Conservation (phyloP, 1,139 yeast genomes). For the Yamadazyma triangularis region DNA sequence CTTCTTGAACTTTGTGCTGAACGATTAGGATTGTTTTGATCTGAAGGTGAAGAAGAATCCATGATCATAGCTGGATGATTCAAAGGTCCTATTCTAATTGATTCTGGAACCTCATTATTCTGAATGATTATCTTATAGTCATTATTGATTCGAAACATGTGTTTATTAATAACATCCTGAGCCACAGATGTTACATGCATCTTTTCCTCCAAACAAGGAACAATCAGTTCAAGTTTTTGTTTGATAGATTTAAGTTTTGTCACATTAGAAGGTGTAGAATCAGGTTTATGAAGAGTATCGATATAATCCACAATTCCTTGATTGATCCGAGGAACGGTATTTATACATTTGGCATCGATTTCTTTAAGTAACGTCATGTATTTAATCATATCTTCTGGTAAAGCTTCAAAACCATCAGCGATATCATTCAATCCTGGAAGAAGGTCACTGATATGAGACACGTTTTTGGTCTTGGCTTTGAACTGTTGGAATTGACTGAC, state of each 20-base stretch:
- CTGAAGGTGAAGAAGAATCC: conserved; percentile 43
- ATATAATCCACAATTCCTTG: conserved; percentile 55
- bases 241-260: conserved; percentile 33
- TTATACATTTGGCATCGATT: conserved; percentile 89
- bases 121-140: conserved; percentile 70
- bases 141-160: conserved; percentile 68
- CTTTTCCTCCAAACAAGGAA: conserved; percentile 94
- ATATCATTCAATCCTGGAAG: conserved; percentile 90
- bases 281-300: conserved; percentile 30
- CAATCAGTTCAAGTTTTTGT: conserved; percentile 57
- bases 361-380: conserved; percentile 87
- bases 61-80: conserved; percentile 86
- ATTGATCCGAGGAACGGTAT: conserved; percentile 65
- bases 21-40: conserved; percentile 31
- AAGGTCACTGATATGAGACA: conserved; percentile 40
- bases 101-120: conserved; percentile 71
- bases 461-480: conserved; percentile 28
- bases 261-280: conserved; percentile 6
- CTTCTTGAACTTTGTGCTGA: conserved; percentile 68
- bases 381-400: conserved; percentile 78
- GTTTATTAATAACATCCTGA: conserved; percentile 68
- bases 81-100: conserved; percentile 62
- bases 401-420: conserved; percentile 85
- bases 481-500: conserved; percentile 29
- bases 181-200: conserved; percentile 97